These are phyloP conservation scores for Euphorbia celastroides DNA, from an alignment of 441 rosid species.

Conservation along the genomic window DNA sequence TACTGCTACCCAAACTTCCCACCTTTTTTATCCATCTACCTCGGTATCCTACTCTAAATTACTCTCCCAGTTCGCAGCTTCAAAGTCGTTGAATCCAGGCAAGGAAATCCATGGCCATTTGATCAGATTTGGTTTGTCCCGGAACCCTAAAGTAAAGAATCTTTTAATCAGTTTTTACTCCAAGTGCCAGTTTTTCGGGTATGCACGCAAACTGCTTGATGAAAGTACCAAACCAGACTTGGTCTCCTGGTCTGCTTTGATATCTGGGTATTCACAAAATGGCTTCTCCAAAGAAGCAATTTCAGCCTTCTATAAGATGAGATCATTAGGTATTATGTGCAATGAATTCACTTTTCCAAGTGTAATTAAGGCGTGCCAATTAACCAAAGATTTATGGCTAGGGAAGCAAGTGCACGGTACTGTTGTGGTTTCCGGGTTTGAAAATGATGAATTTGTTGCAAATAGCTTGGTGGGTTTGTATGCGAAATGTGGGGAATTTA, in stretches of 20 bases:
- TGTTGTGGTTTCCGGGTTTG: conserved; percentile 51
- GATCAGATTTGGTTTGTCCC: conserved; percentile 30
- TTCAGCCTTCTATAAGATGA: conserved; percentile 40
- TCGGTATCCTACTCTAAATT: conserved; percentile 30
- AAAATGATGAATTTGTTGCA: conserved; percentile 52
- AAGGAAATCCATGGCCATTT: conserved; percentile 41
- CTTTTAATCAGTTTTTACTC: conserved; percentile 40
- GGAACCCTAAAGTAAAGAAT: conserved; percentile 33
- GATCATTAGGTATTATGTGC: conserved; percentile 44
- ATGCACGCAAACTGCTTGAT: conserved; percentile 53
- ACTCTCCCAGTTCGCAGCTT: conserved; percentile 34
- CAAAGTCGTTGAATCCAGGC: conserved; percentile 36
- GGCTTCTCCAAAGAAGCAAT: conserved; percentile 47
- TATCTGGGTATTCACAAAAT: conserved; percentile 56
- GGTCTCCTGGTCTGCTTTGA: conserved; percentile 68
- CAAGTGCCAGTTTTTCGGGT: conserved; percentile 34
- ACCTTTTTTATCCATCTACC: conserved; percentile 7
- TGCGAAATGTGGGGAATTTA: conserved; percentile 49
- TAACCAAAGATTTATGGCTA: conserved; percentile 34
- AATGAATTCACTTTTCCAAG: conserved; percentile 62
- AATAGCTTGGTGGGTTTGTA: conserved; percentile 59
- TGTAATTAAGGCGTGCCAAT: conserved; percentile 55
- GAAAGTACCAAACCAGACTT: conserved; percentile 49
- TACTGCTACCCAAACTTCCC: neutral
- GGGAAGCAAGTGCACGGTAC: conserved; percentile 62